These are phyloP conservation scores for Penicillium alfredii DNA, from an alignment of 495 filamentous ascomycete genomes.

Conservation along the genomic window DNA sequence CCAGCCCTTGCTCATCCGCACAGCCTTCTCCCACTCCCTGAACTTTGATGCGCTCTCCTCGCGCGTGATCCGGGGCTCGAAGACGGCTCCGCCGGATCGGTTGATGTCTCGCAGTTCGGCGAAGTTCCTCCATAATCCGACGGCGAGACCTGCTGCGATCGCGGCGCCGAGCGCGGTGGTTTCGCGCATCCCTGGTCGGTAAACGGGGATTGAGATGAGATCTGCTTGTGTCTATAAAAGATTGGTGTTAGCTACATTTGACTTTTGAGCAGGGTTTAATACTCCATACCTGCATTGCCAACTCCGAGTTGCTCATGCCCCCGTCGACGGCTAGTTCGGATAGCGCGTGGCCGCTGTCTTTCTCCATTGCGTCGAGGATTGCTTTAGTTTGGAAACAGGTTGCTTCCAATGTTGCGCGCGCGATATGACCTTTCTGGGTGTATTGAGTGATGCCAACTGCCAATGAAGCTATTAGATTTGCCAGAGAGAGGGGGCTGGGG, in stretches of 20 bases:
- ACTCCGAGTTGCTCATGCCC: constrained; percentile 87
- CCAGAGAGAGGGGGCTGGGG: too few species aligned
- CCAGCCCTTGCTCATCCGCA: constrained; percentile 84
- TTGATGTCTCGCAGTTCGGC: constrained; percentile 77
- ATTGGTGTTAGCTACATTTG: not conserved
- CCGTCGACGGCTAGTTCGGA: constrained; percentile 82
- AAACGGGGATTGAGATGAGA: constrained; percentile 40
- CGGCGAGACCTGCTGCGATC: constrained; percentile 88
- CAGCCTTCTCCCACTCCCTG: constrained; percentile 73
- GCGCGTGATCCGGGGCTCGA: constrained; percentile 59
- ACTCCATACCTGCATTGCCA: constrained; percentile 71
- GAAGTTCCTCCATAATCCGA: constrained; percentile 73
- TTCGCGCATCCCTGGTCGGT: constrained; percentile 68
- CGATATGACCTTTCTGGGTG: constrained; percentile 86
- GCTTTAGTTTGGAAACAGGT: constrained; percentile 95
- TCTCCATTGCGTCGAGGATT: constrained; percentile 91
- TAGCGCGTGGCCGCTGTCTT: constrained; percentile 77
- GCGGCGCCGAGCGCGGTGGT: constrained; percentile 90
- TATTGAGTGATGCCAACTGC: constrained; percentile 88
- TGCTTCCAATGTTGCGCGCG: constrained; percentile 87
- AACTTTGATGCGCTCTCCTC: constrained; percentile 61
- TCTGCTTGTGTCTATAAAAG: constrained; percentile 35
- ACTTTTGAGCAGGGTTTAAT: not conserved
- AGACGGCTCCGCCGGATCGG: constrained; percentile 62
- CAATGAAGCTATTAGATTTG: constrained; percentile 12